Base-by-base conservation (phyloP, 345 rosid genomes). In the Gossypium mustelinum region DNA sequence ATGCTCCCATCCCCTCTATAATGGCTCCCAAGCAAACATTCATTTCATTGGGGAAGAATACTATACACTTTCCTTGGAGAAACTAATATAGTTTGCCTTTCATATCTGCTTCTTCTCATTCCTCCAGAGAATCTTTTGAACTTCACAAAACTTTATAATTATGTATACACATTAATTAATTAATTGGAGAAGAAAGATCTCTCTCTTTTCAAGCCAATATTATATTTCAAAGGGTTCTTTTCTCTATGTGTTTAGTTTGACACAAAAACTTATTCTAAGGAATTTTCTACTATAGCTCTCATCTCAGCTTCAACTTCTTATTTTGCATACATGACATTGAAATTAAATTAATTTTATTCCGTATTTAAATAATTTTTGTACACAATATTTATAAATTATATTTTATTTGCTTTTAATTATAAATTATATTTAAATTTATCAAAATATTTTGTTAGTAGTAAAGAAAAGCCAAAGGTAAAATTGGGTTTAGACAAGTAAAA, bases 11-110 rank as follows among this genome's bases (percentile, higher is more conserved):
- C 22, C 1, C 55, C 56, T 67, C 73, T 20, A 41, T 74, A 56
- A 79, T 80, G 84, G 76, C 74, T 27, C 73, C 77, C 79, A 79
- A 68, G 82, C 86, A 78, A 81, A 83, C 86, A 83, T 85, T 85
- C 86, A 85, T 81, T 76, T 79, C 82, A 66, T 57, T 78, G n/a
- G 83, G 78, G 75, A 2, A 73, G 60, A 25, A 24, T 59, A 51
- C 44, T 12, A 22, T 29, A 50, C 44, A 56, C 44, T 41, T 12
- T 58, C 44, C 39, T 57, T 41, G 54, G 20, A 18, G 58, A 74
- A 61, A 73, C 45, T 52, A 64, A 48, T 61, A 14, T 61, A 14
- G 7, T 22, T 34, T 61, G n/a, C 48, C 73, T 51, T 22, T 45
- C 45, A 65, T 50, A 63, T 63, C 48, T 22, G 27, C 65, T 62